Base-by-base conservation (phyloP, 768 basidiomycete species). In the Neoboletus brunneissimus region DNA sequence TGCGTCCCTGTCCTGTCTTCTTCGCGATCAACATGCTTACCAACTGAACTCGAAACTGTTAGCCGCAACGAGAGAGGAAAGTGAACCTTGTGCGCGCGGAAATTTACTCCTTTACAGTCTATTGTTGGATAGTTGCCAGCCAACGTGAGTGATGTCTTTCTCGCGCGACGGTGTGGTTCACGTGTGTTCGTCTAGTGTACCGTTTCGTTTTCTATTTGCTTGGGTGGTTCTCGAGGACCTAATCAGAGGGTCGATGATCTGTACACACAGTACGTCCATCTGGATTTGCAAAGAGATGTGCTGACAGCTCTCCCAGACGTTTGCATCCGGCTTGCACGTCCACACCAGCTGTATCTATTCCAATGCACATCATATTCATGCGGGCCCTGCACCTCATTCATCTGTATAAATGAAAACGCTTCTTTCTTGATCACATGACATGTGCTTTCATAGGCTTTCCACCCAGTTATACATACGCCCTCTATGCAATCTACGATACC, bases 161-260 rank as follows among this genome's bases (percentile, higher is more conserved):
- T 20, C 35, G 2, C 48, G 9, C 45, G 48, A 37, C 18, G 25
- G 23, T 1, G 2, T 20, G 22, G 16, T 27, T 58, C 48, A 62
- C 10, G 22, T 4, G 37, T 10, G 31, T 11, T n/a, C 6, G 1
- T 42, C 47, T 15, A 73, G 71, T 71, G 29, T 62, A 32, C 9
- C 60, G 32, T 49, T 71, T 63, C 66, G 23, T 71, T 44, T 55
- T 68, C 41, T 58, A 41, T 59, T 38, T 63, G 56, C 51, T 69
- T 45, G 58, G 53, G 47, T 64, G 63, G 69, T 52, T 71, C 34
- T 60, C 60, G 56, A 64, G 62, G 60, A 57, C 63, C 60, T 72
- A 49, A 42, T 38, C 47, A 53, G 59, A 60, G 61, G 46, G 62
- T 25, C 58, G 51, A 23, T 38, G 34, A 48, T 45, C 18, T 35